These are phyloP conservation scores for Pyrus pyrifolia DNA, from an alignment of 306 rosid species.

Conservation along the genomic window DNA sequence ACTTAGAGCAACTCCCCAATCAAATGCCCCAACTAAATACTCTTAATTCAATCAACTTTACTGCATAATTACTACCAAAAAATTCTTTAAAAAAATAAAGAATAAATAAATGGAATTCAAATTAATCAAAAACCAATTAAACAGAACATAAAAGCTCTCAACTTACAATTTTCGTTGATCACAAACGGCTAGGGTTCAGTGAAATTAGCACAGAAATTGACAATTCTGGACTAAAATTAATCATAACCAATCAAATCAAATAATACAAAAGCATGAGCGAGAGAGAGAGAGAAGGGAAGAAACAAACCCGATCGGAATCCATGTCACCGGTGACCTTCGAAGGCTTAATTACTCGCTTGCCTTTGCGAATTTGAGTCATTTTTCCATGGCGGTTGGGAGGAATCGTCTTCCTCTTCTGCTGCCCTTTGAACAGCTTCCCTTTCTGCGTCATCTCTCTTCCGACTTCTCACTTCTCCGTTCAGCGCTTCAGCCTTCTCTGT, in stretches of 20 bases:
- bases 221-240: neutral
- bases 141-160: neutral
- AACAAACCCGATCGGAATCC: slow-evolving; percentile 79
- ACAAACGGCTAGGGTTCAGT: no score
- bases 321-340: slow-evolving; percentile 57
- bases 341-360: slow-evolving; percentile 73
- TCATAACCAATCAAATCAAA: neutral
- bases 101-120: no score
- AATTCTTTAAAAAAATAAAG: neutral
- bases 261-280: neutral
- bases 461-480: neutral
- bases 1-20: neutral
- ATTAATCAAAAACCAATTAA: neutral
- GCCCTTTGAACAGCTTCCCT: slow-evolving; percentile 61
- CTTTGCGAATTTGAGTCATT: slow-evolving; percentile 52
- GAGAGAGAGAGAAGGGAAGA: neutral
- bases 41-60: neutral
- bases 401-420: slow-evolving; percentile 62
- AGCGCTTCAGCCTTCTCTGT: neutral
- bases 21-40: neutral
- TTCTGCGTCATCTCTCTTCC: slow-evolving; percentile 63
- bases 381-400: slow-evolving; percentile 86
- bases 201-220: neutral
- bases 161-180: neutral
- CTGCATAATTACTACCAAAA: neutral